These are phyloP conservation scores for Wilcoxina mikolae DNA, from an alignment of 495 filamentous ascomycete species.

Conservation along the genomic window DNA sequence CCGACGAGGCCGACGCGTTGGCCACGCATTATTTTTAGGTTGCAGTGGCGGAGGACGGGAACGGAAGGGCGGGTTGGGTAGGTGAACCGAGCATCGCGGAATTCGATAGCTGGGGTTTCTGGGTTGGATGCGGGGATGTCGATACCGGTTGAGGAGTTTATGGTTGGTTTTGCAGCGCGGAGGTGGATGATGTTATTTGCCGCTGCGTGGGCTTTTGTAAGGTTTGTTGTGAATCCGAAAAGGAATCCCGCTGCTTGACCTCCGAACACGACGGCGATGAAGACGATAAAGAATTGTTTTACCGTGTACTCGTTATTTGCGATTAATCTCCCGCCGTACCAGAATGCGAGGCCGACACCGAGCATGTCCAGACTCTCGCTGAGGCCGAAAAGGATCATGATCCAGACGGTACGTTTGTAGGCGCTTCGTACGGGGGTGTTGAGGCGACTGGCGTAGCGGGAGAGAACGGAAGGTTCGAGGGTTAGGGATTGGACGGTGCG, in stretches of 20 bases:
- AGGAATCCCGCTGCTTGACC: slow-evolving; percentile 42
- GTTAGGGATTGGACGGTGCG: slow-evolving; percentile 42
- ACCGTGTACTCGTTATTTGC: slow-evolving; percentile 34
- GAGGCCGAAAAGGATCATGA: slow-evolving; percentile 24
- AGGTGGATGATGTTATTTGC: slow-evolving; percentile 39
- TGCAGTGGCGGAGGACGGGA: slow-evolving; percentile 39
- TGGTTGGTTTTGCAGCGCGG: background rate
- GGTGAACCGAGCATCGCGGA: slow-evolving; percentile 41
- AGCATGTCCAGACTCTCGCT: slow-evolving; percentile 32
- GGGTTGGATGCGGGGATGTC: background rate
- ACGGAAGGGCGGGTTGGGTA: slow-evolving; percentile 46
- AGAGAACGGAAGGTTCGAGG: slow-evolving; percentile 28
- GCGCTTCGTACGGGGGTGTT: slow-evolving; percentile 28
- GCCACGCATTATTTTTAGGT: slow-evolving; percentile 36
- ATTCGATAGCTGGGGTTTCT: slow-evolving; percentile 28
- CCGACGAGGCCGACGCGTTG: slow-evolving; percentile 42
- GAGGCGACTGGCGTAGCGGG: slow-evolving; percentile 23
- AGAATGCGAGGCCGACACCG: slow-evolving; percentile 42
- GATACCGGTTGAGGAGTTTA: background rate
- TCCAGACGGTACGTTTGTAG: slow-evolving; percentile 24
- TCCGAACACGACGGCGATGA: slow-evolving; percentile 44
- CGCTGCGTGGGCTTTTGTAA: slow-evolving; percentile 34
- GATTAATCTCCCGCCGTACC: slow-evolving; percentile 44
- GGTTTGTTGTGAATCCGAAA: slow-evolving; percentile 35
- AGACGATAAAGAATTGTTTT: slow-evolving; percentile 43